Conservation (phyloP, 2,329 filamentous ascomycete species). For the Elsinoe necatrix region DNA sequence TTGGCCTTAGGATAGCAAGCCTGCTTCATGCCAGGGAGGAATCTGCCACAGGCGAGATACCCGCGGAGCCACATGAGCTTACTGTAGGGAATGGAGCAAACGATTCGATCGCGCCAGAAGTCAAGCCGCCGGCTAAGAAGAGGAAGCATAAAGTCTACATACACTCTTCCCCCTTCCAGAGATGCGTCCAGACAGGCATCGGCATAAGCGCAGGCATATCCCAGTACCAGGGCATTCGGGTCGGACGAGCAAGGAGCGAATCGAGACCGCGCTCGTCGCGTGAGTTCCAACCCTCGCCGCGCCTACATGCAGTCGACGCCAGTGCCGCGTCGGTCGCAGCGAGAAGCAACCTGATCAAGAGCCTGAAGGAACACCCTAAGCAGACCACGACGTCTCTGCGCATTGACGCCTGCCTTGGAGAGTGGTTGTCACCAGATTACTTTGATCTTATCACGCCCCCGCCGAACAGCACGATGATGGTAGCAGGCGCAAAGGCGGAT, state of each 20-base stretch:
- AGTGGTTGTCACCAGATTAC: slow-evolving; percentile 91
- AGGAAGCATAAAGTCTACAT: slow-evolving; percentile 70
- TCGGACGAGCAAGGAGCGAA: slow-evolving; percentile 23
- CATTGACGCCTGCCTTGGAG: slow-evolving; percentile 85
- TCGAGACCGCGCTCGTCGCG: slow-evolving; percentile 24
- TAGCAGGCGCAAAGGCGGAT: slow-evolving; percentile 80
- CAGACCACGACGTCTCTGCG: slow-evolving; percentile 56
- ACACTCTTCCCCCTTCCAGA: slow-evolving; percentile 86
- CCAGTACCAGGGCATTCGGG: slow-evolving; percentile 46
- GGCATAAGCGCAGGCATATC: slow-evolving; percentile 80
- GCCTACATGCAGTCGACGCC: slow-evolving; percentile 24
- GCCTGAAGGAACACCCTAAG: slow-evolving; percentile 29
- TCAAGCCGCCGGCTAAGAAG: slow-evolving; percentile 34
- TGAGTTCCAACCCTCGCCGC: slow-evolving; percentile 28
- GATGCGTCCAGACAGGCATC: slow-evolving; percentile 87
- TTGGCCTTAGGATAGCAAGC: slow-evolving; percentile 75
- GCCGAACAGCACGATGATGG: slow-evolving; percentile 76
- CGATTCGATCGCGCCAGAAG: neutral
- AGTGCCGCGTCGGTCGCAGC: slow-evolving; percentile 22
- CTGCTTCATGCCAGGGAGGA: slow-evolving; percentile 49
- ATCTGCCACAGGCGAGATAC: slow-evolving; percentile 26
- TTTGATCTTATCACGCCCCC: slow-evolving; percentile 88
- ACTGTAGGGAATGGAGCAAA: neutral
- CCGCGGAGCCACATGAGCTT: slow-evolving; percentile 20
- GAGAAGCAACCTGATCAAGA: slow-evolving; percentile 24